A percentile compares a stretch with the other conserved stretches of the same genome.
These are phyloP conservation scores for Xylariaceae sp. DNA, from an alignment of 2,329 filamentous ascomycete species.

Conservation along the genomic window DNA sequence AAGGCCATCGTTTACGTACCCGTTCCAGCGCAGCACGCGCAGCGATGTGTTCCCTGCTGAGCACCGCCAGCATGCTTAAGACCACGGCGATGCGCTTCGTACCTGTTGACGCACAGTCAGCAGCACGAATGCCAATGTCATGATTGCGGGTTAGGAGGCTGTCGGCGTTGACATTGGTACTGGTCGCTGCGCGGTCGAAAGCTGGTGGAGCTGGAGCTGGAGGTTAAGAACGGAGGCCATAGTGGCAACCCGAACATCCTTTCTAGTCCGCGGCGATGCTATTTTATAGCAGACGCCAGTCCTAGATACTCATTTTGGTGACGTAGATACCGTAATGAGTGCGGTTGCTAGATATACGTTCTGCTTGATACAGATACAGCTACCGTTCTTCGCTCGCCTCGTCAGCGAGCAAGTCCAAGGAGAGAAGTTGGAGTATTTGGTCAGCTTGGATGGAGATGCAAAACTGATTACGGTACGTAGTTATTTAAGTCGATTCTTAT, in stretches of 20 bases:
- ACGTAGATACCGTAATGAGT: too few species aligned
- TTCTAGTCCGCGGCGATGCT: slow-evolving; percentile 29
- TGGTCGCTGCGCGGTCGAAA: neutral
- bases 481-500: too few species aligned
- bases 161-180: slow-evolving; percentile 27
- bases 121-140: slow-evolving; percentile 18
- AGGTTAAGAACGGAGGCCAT: slow-evolving; percentile 7
- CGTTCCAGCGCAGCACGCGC: slow-evolving; percentile 25
- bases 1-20: slow-evolving; percentile 35
- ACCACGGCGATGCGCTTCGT: slow-evolving; percentile 29
- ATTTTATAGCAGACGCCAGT: slow-evolving; percentile 31
- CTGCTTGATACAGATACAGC: too few species aligned
- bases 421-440: too few species aligned
- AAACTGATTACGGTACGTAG: too few species aligned
- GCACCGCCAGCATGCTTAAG: slow-evolving; percentile 31
- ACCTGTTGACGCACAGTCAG: slow-evolving; percentile 19
- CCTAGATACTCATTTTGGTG: slow-evolving; percentile 32
- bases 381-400: too few species aligned
- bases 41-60: slow-evolving; percentile 27
- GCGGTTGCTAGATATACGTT: too few species aligned
- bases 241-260: slow-evolving; percentile 27
- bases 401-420: too few species aligned
- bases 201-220: neutral
- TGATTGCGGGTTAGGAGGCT: slow-evolving; percentile 25
- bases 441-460: too few species aligned